phyloP scores from a whole-genome alignment of 2,329 filamentous ascomycete genomes.

The Aureobasidium sp. region DNA sequence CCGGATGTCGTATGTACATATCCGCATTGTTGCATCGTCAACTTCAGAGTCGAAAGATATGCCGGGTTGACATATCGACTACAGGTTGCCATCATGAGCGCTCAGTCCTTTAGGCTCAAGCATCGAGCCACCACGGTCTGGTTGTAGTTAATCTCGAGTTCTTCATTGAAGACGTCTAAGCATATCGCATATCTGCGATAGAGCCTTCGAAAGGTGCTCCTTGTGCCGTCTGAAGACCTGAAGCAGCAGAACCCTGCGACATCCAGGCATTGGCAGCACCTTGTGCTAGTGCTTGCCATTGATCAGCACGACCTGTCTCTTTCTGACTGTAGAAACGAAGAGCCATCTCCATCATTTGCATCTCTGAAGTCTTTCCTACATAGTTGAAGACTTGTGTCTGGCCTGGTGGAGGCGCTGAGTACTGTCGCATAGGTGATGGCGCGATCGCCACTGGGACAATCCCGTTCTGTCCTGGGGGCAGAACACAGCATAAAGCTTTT shows the following conservation, averaged over 20 bases:
- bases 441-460: constrained; percentile 60
- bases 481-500: constrained; percentile 67
- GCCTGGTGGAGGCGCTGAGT: constrained; percentile 15
- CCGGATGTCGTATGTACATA: not conserved
- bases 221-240: constrained; percentile 4
- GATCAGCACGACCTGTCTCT: constrained; percentile 23
- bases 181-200: constrained; percentile 6
- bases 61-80: not conserved
- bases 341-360: constrained; percentile 51
- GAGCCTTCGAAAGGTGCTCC: constrained; percentile 3
- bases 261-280: constrained; percentile 16
- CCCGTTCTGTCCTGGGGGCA: constrained; percentile 63
- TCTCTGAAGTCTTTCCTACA: constrained; percentile 59
- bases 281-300: constrained; percentile 23
- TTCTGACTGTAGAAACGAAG: constrained; percentile 27
- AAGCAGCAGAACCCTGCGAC: constrained; percentile 11
- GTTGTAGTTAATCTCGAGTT: not conserved
- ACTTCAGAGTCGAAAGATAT: not conserved
- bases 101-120: not conserved
- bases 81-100: not conserved
- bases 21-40: not conserved
- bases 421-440: constrained; percentile 9
- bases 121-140: not conserved
- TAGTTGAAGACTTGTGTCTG: constrained; percentile 52
- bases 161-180: not conserved